phyloP scores from a whole-genome alignment of 2,329 filamentous ascomycete genomes.

The Aspergillus melleus region DNA sequence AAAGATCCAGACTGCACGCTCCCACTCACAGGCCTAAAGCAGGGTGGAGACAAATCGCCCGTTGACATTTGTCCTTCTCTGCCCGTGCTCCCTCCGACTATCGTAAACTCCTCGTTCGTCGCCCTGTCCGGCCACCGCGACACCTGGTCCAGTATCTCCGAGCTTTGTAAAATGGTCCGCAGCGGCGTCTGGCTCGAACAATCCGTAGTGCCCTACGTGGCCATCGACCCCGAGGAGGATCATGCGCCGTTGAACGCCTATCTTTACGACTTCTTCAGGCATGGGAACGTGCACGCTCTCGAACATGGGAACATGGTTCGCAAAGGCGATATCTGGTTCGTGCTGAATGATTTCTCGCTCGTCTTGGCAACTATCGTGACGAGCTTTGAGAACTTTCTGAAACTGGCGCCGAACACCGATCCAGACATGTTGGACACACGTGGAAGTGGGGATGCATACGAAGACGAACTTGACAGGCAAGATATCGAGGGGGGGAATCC shows the following conservation, averaged over 20 bases:
- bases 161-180: constrained; percentile 66
- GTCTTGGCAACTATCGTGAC: constrained; percentile 39
- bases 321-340: constrained; percentile 69
- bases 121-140: constrained; percentile 41
- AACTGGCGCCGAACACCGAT: not conserved
- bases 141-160: constrained; percentile 62
- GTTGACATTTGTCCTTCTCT: not conserved
- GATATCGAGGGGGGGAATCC: not conserved
- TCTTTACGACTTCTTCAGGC: not conserved
- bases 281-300: constrained; percentile 32
- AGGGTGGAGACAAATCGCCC: constrained; percentile 26
- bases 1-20: constrained; percentile 49
- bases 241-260: not conserved
- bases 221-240: constrained; percentile 54
- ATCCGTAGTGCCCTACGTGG: constrained; percentile 68
- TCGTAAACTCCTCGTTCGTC: not conserved
- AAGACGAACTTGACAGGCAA: not conserved
- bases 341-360: constrained; percentile 66
- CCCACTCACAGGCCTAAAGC: not conserved
- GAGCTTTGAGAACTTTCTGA: not conserved
- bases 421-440: not conserved
- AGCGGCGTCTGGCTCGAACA: constrained; percentile 73
- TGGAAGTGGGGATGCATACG: not conserved
- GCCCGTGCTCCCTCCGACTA: not conserved
- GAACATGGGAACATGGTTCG: constrained; percentile 66